Percentiles rank a stretch among this genome's conserved stretches.
Evolutionary conservation across 768 basidiomycete species (phyloP).

Genomic region (Austroboletus festivus): DNA sequence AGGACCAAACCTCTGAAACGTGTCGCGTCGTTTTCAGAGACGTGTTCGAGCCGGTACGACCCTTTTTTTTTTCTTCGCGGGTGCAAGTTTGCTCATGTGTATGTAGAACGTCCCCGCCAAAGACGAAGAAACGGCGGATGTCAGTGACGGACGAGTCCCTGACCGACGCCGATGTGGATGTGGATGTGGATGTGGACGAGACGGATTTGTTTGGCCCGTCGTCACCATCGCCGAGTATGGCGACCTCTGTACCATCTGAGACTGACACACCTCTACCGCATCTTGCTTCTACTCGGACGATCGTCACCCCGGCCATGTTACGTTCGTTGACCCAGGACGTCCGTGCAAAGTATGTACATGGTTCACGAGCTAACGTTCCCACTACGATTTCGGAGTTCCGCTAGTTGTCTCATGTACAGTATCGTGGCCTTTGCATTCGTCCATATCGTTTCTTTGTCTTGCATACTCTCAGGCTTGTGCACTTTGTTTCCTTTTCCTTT

Average conservation of each 20-base stretch:
- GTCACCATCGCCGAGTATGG: constrained; percentile 48
- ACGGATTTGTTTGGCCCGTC: constrained; percentile 20
- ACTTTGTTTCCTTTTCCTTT: constrained; percentile 8
- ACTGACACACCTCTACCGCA: no score
- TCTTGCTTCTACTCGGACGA: no score
- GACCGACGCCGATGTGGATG: constrained; percentile 33
- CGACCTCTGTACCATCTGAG: constrained; percentile 39
- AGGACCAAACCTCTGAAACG: constrained; percentile 47
- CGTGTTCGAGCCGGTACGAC: constrained; percentile 39
- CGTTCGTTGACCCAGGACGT: constrained; percentile 36
- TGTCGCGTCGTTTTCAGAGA: constrained; percentile 41
- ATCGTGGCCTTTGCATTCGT: no score
- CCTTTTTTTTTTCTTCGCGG: background rate
- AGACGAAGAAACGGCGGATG: constrained; percentile 43
- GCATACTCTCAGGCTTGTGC: no score
- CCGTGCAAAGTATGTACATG: constrained; percentile 32
- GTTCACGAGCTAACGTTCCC: no score
- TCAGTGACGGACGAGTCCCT: constrained; percentile 34
- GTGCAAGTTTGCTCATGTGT: background rate
- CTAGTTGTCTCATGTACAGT: no score
- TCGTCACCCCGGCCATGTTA: constrained; percentile 64
- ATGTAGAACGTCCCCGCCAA: constrained; percentile 23
- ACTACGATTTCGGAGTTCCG: no score
- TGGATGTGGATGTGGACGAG: constrained; percentile 1
- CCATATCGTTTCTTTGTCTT: no score